Conservation (phyloP, 2,329 filamentous ascomycete genomes). For the Phialophora chinensis region DNA sequence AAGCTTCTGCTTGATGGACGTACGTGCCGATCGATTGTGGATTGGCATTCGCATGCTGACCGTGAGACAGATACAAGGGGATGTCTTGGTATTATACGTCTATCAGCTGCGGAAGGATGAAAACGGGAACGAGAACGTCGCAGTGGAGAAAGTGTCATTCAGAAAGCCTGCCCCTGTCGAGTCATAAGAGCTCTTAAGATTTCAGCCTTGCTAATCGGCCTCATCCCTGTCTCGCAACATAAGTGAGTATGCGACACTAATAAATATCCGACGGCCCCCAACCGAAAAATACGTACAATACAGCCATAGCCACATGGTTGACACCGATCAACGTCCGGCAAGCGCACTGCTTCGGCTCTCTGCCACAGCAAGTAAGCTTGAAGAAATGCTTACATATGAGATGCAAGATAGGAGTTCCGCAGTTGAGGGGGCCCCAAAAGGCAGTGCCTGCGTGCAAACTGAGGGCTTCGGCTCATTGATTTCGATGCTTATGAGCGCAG, state of each 20-base stretch:
- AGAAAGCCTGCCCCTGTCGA: conserved; percentile 71
- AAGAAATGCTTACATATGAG: not conserved
- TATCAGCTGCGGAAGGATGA: conserved; percentile 82
- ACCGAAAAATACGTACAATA: not conserved
- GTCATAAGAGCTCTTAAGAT: conserved; percentile 9
- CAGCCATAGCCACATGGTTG: not conserved
- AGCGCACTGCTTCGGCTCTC: not conserved
- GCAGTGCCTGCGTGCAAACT: not conserved
- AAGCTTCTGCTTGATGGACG: conserved; percentile 97
- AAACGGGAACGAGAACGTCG: conserved; percentile 77
- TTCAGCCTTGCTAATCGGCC: not conserved
- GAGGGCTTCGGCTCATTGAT: not conserved
- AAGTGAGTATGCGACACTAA: not conserved
- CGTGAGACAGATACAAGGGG: conserved; percentile 78
- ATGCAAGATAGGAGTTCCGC: not conserved
- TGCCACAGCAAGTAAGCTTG: not conserved
- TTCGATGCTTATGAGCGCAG: not conserved
- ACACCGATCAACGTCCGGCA: not conserved
- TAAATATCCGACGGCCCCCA: not conserved
- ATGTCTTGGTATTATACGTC: conserved; percentile 93
- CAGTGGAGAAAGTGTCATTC: conserved; percentile 85
- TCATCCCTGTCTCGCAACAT: not conserved
- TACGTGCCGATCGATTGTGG: conserved; percentile 58
- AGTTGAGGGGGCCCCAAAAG: not conserved
- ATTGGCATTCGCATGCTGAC: conserved; percentile 7